phyloP scores from a whole-genome alignment of 768 basidiomycete species.

The Cystoderma amianthinum region DNA sequence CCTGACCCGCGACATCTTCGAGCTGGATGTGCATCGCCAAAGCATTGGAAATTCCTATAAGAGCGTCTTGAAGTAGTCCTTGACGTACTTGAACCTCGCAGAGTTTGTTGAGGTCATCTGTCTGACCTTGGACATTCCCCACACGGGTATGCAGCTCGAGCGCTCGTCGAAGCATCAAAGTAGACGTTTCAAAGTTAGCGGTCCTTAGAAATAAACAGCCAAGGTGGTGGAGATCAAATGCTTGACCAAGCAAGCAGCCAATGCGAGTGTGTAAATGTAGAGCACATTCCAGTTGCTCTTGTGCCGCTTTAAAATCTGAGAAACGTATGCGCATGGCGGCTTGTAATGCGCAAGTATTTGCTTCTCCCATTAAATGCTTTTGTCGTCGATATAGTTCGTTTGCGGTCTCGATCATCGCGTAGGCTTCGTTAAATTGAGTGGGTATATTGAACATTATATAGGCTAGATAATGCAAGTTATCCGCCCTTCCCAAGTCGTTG shows the following conservation, averaged over 20 bases:
- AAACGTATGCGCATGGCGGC: too few species aligned
- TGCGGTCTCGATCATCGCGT: too few species aligned
- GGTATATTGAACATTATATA: too few species aligned
- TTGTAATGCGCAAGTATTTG: too few species aligned
- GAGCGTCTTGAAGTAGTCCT: conserved; percentile 7
- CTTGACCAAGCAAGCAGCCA: conserved; percentile 10
- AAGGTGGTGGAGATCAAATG: conserved; percentile 11
- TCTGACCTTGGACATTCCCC: conserved; percentile 11
- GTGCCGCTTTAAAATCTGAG: too few species aligned
- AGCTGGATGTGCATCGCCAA: conserved; percentile 13
- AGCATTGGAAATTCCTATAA: conserved; percentile 8
- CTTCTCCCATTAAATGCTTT: too few species aligned
- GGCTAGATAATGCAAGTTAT: too few species aligned
- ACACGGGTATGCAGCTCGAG: conserved; percentile 7
- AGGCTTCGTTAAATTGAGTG: too few species aligned
- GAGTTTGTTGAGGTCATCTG: conserved; percentile 10
- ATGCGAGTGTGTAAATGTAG: conserved; percentile 4
- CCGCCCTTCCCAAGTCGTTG: too few species aligned
- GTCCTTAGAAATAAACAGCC: conserved; percentile 8
- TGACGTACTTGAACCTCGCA: conserved; percentile 6
- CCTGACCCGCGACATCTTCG: conserved; percentile 14
- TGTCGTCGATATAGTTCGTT: too few species aligned
- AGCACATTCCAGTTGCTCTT: conserved; percentile 3
- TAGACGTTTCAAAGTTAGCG: conserved; percentile 6
- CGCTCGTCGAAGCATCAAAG: conserved; percentile 6